Evolutionary conservation across 1,284 basidiomycete genomes (phyloP).

Genomic region (Cryptococcus floricola): DNA sequence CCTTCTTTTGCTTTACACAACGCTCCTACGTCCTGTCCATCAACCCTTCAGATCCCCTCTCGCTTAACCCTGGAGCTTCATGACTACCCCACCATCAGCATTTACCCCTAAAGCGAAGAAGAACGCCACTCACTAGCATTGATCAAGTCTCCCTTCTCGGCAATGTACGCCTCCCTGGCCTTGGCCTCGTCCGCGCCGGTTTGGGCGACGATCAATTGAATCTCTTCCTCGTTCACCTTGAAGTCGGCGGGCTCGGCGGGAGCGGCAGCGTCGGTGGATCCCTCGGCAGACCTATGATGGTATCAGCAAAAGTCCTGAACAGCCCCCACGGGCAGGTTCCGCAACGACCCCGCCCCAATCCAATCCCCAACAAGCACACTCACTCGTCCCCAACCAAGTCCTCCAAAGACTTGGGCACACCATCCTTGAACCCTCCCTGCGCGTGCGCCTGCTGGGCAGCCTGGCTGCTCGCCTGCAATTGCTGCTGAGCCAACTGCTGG

Average conservation of each 20-base stretch:
- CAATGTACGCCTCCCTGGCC: slow-evolving; percentile 80
- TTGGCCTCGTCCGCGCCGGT: slow-evolving; percentile 74
- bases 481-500: slow-evolving; percentile 78
- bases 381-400: slow-evolving; percentile 57
- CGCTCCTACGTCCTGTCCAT: not conserved
- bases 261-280: slow-evolving; percentile 51
- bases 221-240: slow-evolving; percentile 83
- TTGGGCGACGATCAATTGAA: slow-evolving; percentile 90
- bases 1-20: not conserved
- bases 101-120: not conserved
- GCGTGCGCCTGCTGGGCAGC: slow-evolving; percentile 47
- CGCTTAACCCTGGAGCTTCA: not conserved
- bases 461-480: slow-evolving; percentile 58
- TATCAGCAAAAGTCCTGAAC: not conserved
- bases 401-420: slow-evolving; percentile 58
- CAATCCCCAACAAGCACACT: slow-evolving; percentile 14
- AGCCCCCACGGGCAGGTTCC: no score
- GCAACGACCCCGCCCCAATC: not conserved
- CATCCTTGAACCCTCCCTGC: slow-evolving; percentile 51
- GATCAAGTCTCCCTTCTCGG: slow-evolving; percentile 85
- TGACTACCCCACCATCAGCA: not conserved
- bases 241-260: slow-evolving; percentile 70
- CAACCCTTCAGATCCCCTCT: not conserved
- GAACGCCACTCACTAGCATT: slow-evolving; percentile 72
- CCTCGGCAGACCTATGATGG: slow-evolving; percentile 53